Conservation (phyloP, 2,329 filamentous ascomycete genomes). For the Fusarium bactridioides region DNA sequence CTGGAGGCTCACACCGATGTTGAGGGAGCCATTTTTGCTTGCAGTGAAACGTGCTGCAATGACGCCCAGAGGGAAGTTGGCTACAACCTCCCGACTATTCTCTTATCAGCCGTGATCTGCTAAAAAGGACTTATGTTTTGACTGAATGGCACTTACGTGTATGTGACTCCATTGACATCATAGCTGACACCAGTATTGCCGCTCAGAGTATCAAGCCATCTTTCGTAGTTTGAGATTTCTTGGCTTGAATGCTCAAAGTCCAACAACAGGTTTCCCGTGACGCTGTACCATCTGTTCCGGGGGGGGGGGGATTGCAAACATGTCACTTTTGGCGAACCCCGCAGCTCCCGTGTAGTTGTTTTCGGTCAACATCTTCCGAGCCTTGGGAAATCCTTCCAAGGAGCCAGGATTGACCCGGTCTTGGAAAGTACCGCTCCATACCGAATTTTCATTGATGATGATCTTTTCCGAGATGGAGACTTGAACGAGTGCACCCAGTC, state of each 20-base stretch:
- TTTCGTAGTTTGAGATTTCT: not conserved
- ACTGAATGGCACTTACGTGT: not conserved
- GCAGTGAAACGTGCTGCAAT: not conserved
- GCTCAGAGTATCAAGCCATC: not conserved
- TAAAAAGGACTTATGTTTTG: fast-evolving
- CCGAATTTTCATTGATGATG: not conserved
- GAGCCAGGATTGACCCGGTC: not conserved
- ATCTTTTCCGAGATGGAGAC: not conserved
- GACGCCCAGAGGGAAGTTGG: not conserved
- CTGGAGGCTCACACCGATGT: not conserved
- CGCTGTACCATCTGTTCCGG: not conserved
- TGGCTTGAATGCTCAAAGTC: not conserved
- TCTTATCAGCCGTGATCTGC: not conserved
- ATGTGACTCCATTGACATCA: not conserved
- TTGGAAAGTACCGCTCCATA: not conserved
- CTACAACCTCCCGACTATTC: not conserved
- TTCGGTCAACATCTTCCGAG: not conserved
- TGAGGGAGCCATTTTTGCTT: not conserved
- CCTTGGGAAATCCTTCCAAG: not conserved
- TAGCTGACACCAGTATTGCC: not conserved
- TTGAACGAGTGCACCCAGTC: not conserved
- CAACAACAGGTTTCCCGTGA: not conserved
- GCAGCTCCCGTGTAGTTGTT: not conserved
- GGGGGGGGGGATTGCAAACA: not conserved
- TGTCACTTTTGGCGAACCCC: not conserved